Evolutionary conservation across 169 alveolate species (phyloP), one percentile per base, ranked within the genome.

Genomic region (Babesia sp.): DNA sequence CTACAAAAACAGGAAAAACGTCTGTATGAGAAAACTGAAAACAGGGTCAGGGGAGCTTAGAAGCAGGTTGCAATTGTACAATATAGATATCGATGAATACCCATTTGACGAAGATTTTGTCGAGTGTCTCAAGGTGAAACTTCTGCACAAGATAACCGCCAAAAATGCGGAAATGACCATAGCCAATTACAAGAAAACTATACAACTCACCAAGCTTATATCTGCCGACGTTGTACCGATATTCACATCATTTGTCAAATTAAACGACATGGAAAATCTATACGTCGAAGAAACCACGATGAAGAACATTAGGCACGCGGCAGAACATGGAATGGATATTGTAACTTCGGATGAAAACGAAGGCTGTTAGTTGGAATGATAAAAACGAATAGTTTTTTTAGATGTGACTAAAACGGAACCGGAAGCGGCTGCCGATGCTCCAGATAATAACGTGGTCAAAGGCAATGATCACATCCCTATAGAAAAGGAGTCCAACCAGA

Each of bases 281-380:
- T 79, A 79, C 51, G 51, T 41, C n/a, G 64, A 20, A 22, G 55
- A 18, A 22, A 66, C 71, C 34, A 39, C 79, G 20, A 71, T 72
- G 68, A 34, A 46, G 71, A 42, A 45, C 56, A 7, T 79, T 14
- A 79, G 50, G 48, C 78, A 70, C 37, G 78, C 73, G 3, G 59
- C 77, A 33, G 53, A 70, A n/a, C 76, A 70, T 37, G 82, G 84
- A 3, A 44, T 79, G 58, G 57, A 24, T n/a, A 44, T 24, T 20
- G 44, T 18, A 14, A 8, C 5, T 6, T 55, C 45, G 7, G 24
- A 55, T n/a, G 7, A 6, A 55, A 55, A n/a, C 28, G 58, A 24
- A 8, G n/a, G 24, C n/a, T 1, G 60, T 53, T 20, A 53, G 20
- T 28, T 53, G 37, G 18, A 28, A 53, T 6, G 34, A 3, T 1